Evolutionary conservation across 331 rosid species (phyloP).

Genomic region (Prunus yedoensis): DNA sequence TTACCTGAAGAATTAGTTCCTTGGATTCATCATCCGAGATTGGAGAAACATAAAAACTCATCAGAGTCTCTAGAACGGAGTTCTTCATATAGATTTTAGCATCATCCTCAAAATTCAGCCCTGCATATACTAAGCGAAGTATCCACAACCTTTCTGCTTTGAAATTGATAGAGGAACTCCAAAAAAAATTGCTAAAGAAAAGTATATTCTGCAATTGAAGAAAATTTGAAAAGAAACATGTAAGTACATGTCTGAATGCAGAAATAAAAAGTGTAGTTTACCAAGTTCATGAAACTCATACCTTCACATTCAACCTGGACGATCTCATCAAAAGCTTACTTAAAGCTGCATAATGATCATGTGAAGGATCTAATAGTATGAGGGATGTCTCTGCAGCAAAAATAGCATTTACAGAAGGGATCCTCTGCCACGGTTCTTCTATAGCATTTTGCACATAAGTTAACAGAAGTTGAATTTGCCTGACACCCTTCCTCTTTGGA

Average conservation of each 20-base stretch:
- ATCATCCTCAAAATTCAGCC: constrained; percentile 73
- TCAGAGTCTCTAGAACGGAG: constrained; percentile 62
- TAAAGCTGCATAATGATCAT: constrained; percentile 72
- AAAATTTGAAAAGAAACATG: constrained; percentile 15
- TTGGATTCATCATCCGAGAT: constrained; percentile 69
- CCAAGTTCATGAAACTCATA: constrained; percentile 26
- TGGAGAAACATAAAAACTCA: constrained; percentile 73
- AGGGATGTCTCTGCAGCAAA: constrained; percentile 92
- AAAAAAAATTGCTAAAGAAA: constrained; percentile 60
- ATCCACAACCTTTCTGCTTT: constrained; percentile 86
- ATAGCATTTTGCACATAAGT: constrained; percentile 74
- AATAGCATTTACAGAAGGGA: constrained; percentile 71
- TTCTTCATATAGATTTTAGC: constrained; percentile 64
- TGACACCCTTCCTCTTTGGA: constrained; percentile 74
- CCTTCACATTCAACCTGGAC: constrained; percentile 66
- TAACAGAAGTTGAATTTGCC: constrained; percentile 66
- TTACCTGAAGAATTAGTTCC: constrained; percentile 76
- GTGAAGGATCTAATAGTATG: constrained; percentile 74
- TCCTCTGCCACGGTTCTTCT: constrained; percentile 73
- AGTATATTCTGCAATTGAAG: constrained; percentile 63
- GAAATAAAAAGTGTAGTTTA: constrained; percentile 3
- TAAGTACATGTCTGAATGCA: neutral
- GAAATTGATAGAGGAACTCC: constrained; percentile 72
- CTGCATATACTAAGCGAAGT: constrained; percentile 72
- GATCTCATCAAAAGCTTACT: constrained; percentile 54